Conservation (phyloP, 805 yeast genomes). For the Pichia sporocuriosa region DNA sequence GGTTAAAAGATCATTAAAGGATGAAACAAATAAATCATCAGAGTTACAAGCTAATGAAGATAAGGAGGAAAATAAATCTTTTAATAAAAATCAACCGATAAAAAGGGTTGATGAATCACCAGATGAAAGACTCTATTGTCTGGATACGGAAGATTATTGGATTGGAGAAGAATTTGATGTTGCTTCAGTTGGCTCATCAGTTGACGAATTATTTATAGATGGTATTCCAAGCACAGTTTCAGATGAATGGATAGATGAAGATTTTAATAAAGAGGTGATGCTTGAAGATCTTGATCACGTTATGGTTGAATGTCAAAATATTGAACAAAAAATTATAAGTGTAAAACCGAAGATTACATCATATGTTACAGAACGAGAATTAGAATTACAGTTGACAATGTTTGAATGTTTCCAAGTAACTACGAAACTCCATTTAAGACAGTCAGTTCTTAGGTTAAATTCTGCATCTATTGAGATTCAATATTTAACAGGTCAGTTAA, state of each 20-base stretch:
- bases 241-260: constrained; percentile 15
- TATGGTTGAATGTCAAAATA: constrained; percentile 29
- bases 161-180: constrained; percentile 1
- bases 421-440: constrained; percentile 60
- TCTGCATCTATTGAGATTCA: constrained; percentile 62
- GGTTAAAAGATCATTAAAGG: constrained; percentile 20
- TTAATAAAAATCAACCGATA: neutral
- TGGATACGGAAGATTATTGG: constrained; percentile 11
- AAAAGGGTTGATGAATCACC: constrained; percentile 1
- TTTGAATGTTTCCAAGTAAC: constrained; percentile 69
- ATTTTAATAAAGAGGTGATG: constrained; percentile 20
- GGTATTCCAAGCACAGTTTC: constrained; percentile 7
- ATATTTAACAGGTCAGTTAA: constrained; percentile 45
- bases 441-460: constrained; percentile 53
- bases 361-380: constrained; percentile 35
- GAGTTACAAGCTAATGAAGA: neutral
- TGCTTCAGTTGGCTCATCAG: constrained; percentile 17
- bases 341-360: constrained; percentile 50
- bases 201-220: constrained; percentile 7
- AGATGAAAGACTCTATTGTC: constrained; percentile 6
- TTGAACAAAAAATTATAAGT: constrained; percentile 44
- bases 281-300: constrained; percentile 31
- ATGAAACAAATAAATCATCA: constrained; percentile 7
- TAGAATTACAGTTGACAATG: constrained; percentile 59
- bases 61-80: neutral